phyloP scores from a whole-genome alignment of 495 filamentous ascomycete species.

The Aspergillus saccharolyticus region DNA sequence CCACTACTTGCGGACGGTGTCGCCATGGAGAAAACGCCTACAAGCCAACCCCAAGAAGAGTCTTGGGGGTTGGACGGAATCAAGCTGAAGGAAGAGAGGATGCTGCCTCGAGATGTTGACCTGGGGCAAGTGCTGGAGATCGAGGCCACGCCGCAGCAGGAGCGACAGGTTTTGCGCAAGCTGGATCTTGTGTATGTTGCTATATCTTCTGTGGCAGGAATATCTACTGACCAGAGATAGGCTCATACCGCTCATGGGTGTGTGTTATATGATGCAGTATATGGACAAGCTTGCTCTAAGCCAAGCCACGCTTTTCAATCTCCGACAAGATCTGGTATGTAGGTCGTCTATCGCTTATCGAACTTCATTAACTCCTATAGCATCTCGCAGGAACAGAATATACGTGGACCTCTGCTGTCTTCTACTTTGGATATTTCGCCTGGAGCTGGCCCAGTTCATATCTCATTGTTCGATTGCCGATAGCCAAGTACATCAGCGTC shows the following conservation, averaged over 20 bases:
- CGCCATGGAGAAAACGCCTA: constrained; percentile 13
- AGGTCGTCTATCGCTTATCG: not conserved
- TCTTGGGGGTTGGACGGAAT: constrained; percentile 11
- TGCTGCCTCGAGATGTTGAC: constrained; percentile 29
- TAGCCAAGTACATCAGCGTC: constrained; percentile 46
- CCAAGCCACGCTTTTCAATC: constrained; percentile 48
- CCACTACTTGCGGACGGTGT: too few relatives aligned
- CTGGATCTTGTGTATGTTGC: constrained; percentile 31
- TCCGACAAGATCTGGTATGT: constrained; percentile 35
- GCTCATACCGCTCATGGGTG: constrained; percentile 48
- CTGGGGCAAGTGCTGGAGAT: constrained; percentile 32
- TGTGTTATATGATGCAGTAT: constrained; percentile 48
- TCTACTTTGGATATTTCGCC: constrained; percentile 49
- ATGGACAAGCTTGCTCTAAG: constrained; percentile 56
- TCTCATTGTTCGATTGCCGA: constrained; percentile 51
- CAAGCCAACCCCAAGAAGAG: not conserved
- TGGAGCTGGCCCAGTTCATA: constrained; percentile 51
- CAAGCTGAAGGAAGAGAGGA: constrained; percentile 8
- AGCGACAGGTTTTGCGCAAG: constrained; percentile 29
- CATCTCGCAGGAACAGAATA: constrained; percentile 40
- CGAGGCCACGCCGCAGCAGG: constrained; percentile 24
- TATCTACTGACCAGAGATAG: constrained; percentile 8
- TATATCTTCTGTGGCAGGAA: not conserved
- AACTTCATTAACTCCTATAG: constrained; percentile 10
- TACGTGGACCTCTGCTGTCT: constrained; percentile 44